These are phyloP conservation scores for Lathyrus aphaca DNA, from an alignment of 306 rosid genomes.

Conservation along the genomic window DNA sequence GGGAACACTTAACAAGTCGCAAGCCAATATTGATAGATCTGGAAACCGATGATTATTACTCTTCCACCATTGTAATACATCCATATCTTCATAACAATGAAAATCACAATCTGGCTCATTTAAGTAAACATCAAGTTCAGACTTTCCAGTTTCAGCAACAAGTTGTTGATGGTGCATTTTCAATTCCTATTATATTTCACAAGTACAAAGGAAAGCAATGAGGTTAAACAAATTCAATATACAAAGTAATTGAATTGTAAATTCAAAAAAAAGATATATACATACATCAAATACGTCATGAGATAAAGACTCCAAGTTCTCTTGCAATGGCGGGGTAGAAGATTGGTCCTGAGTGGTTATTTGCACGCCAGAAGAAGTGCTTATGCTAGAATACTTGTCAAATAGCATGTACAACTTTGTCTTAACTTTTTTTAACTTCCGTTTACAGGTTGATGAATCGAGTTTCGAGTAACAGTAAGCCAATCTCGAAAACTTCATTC, in stretches of 20 bases:
- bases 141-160: not conserved
- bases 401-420: constrained; percentile 7
- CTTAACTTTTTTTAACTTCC: not conserved
- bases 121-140: constrained; percentile 12
- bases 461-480: not conserved
- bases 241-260: not conserved
- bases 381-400: constrained; percentile 6
- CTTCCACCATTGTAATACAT: constrained; percentile 13
- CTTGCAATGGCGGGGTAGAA: not conserved
- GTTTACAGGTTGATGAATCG: not conserved
- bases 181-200: constrained; percentile 10
- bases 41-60: not conserved
- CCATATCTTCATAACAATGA: not conserved
- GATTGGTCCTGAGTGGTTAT: not conserved
- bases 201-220: not conserved
- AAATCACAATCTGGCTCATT: constrained; percentile 3
- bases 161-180: not conserved
- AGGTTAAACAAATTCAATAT: not conserved
- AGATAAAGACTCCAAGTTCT: not conserved
- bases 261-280: not conserved
- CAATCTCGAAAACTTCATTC: constrained; percentile 4
- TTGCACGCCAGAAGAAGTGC: not conserved
- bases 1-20: constrained; percentile 14
- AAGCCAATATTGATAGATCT: not conserved
- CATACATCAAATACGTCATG: not conserved